These are phyloP conservation scores for Acanthamoeba healyi DNA, from an alignment of 208 protist genomes.

Conservation along the genomic window DNA sequence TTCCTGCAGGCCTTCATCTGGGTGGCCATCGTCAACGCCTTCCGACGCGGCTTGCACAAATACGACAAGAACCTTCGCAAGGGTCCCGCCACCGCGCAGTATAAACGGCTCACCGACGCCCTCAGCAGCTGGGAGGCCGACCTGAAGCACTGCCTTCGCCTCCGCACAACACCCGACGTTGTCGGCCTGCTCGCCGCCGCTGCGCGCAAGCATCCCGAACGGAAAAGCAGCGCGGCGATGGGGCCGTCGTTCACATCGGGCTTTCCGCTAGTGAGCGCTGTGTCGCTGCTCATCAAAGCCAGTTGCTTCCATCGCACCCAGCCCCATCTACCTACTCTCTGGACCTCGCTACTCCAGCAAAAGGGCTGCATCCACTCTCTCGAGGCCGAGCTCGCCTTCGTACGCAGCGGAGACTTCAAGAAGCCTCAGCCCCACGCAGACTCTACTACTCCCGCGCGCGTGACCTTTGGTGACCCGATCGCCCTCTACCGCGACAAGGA, in stretches of 20 bases:
- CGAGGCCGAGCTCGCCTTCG: conserved; percentile 19
- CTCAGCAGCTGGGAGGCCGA: conserved; percentile 18
- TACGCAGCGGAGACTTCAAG: background rate
- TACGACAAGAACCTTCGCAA: background rate
- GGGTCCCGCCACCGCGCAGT: background rate
- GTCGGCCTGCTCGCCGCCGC: background rate
- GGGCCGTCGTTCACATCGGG: conserved; percentile 14
- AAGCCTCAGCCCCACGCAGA: background rate
- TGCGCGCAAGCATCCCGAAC: background rate
- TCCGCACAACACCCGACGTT: background rate
- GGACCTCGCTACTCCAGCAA: background rate
- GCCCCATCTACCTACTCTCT: background rate
- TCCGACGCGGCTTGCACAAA: background rate
- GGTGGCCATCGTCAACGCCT: conserved; percentile 61
- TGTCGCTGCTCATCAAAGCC: conserved; percentile 17
- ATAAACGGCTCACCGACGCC: background rate
- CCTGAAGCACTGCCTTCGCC: background rate
- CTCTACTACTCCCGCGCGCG: background rate
- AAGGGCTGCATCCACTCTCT: background rate
- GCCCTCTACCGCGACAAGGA: conserved; percentile 72
- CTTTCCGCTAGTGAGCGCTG: conserved; percentile 9
- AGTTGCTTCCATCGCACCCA: conserved; percentile 12
- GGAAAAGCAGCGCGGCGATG: background rate
- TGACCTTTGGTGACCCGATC: conserved; percentile 11
- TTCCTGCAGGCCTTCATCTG: conserved; percentile 57